A percentile compares a stretch with the other conserved stretches of the same genome.
These are phyloP conservation scores for Penicillium daleae DNA, from an alignment of 495 filamentous ascomycete species.

Conservation along the genomic window DNA sequence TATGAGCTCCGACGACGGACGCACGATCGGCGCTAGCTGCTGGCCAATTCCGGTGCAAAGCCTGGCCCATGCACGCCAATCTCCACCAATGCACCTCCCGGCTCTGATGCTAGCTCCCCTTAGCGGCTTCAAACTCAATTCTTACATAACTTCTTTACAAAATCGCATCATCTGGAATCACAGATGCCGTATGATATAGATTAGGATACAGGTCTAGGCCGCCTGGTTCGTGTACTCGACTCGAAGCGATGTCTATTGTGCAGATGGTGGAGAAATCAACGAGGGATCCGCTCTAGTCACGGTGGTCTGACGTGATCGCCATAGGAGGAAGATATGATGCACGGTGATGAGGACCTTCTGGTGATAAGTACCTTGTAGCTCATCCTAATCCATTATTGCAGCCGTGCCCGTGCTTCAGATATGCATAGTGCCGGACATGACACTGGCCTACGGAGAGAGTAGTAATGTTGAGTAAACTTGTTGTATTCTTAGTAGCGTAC, in stretches of 20 bases:
- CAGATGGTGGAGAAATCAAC: neutral
- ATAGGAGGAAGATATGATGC: neutral
- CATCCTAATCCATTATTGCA: neutral
- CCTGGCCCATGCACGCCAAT: constrained; percentile 3
- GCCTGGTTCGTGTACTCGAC: neutral
- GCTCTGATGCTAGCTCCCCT: neutral
- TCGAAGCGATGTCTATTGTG: neutral
- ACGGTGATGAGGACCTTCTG: no score
- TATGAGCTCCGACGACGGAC: neutral
- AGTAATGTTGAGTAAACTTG: neutral
- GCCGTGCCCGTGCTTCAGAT: neutral
- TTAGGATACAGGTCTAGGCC: neutral
- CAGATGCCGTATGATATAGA: neutral
- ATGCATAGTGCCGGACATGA: neutral
- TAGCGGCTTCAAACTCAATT: constrained; percentile 5
- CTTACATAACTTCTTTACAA: constrained; percentile 12
- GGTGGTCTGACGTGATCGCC: neutral
- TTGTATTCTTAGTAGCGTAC: neutral
- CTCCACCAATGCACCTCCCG: neutral
- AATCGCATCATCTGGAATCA: neutral
- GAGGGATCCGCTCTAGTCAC: neutral
- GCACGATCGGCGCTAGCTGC: constrained; percentile 10
- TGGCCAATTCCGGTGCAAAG: constrained; percentile 1
- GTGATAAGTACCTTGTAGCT: neutral
- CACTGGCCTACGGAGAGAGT: neutral